These are phyloP conservation scores for Boletus rubropictus DNA, from an alignment of 768 basidiomycete species.

Conservation along the genomic window DNA sequence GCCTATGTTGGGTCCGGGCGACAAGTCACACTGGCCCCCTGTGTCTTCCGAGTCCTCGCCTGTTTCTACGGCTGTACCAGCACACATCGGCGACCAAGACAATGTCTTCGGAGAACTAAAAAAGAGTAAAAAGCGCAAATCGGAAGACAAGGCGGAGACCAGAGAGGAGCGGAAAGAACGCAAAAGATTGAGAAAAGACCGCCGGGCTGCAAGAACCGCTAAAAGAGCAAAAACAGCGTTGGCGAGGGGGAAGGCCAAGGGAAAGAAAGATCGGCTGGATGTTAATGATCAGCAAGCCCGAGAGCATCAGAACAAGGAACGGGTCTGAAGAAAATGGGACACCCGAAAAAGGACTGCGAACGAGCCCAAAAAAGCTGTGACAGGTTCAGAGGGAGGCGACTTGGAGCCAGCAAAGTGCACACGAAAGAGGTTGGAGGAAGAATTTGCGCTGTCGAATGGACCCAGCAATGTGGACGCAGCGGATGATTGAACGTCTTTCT, in stretches of 20 bases:
- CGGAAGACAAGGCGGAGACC: conserved; percentile 6
- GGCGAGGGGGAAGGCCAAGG: background rate
- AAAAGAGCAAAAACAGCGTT: conserved; percentile 8
- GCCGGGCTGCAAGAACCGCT: conserved; percentile 13
- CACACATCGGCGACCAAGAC: background rate
- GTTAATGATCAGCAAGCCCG: background rate
- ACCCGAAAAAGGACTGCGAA: conserved; percentile 7
- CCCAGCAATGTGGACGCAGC: background rate
- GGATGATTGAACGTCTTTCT: background rate
- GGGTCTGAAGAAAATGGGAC: background rate
- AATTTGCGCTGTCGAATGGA: background rate
- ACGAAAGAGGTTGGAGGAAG: background rate
- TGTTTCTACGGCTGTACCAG: background rate
- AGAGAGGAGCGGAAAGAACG: conserved; percentile 19
- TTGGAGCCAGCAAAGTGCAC: background rate
- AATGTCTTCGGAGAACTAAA: background rate
- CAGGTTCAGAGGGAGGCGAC: conserved; percentile 7
- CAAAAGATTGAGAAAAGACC: conserved; percentile 23
- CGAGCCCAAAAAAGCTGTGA: conserved; percentile 3
- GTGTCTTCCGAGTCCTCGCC: background rate
- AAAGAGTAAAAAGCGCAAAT: conserved; percentile 10
- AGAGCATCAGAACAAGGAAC: background rate
- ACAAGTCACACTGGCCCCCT: background rate
- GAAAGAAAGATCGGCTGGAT: background rate
- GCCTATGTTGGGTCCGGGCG: conserved; percentile 53